Evolutionary conservation across 768 basidiomycete genomes (phyloP).

Genomic region (Gyrodon lividus): DNA sequence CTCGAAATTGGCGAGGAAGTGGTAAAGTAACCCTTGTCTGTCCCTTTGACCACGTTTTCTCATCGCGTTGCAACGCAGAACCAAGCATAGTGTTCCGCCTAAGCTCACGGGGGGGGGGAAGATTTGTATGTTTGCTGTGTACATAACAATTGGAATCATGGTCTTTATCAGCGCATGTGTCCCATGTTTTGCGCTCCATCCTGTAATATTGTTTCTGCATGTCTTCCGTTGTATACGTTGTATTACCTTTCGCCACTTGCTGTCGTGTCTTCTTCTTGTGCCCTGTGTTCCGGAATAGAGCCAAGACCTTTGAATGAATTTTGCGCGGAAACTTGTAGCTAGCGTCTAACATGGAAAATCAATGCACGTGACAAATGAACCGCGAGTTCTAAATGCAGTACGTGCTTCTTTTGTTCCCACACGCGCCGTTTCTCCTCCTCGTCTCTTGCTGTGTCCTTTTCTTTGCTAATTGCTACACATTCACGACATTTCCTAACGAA

Average conservation of each 20-base stretch:
- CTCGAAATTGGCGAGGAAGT: slow-evolving; percentile 18
- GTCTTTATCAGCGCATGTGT: background rate
- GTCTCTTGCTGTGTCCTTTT: slow-evolving; percentile 1
- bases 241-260: too few relatives aligned
- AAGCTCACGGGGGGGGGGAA: background rate
- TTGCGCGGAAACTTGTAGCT: too few relatives aligned
- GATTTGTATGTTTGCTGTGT: too few relatives aligned
- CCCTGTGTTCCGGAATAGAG: too few relatives aligned
- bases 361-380: slow-evolving; percentile 36
- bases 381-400: slow-evolving; percentile 25
- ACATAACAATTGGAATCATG: background rate
- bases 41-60: background rate
- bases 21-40: background rate
- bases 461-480: background rate
- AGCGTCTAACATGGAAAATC: slow-evolving; percentile 19
- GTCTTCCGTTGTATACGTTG: too few relatives aligned
- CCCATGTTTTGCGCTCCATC: too few relatives aligned
- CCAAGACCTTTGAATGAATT: too few relatives aligned
- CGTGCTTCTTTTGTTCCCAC: slow-evolving; percentile 6
- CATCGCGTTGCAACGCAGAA: background rate
- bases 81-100: background rate
- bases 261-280: too few relatives aligned
- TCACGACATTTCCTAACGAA: slow-evolving; percentile 19
- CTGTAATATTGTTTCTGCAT: too few relatives aligned
- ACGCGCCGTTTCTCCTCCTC: slow-evolving; percentile 11